Conservation (phyloP, 2,329 filamentous ascomycete species). For the Emydomyces testavorans region DNA sequence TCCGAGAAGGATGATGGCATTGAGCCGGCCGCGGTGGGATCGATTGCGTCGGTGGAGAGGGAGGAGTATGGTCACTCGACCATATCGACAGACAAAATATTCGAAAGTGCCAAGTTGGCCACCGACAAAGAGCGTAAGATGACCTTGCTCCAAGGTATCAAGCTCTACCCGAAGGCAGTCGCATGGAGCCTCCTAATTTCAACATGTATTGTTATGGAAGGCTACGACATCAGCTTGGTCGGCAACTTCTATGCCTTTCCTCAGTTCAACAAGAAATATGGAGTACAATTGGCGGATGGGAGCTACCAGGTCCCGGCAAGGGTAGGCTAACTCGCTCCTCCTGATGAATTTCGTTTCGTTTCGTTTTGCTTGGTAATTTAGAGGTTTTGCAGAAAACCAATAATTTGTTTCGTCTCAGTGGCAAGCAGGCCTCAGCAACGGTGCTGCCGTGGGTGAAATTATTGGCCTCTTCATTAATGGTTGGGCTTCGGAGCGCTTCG, state of each 20-base stretch:
- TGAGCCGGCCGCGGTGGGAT: background rate
- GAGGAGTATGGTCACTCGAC: background rate
- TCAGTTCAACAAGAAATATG: constrained; percentile 35
- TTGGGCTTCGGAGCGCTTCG: constrained; percentile 41
- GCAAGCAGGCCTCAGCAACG: constrained; percentile 38
- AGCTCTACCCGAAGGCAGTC: constrained; percentile 76
- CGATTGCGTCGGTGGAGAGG: constrained; percentile 1
- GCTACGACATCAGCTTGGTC: constrained; percentile 70
- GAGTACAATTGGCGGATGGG: constrained; percentile 24
- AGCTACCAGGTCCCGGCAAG: constrained; percentile 31
- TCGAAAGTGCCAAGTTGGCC: constrained; percentile 32
- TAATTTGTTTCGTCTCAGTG: constrained; percentile 24
- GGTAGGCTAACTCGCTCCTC: constrained; percentile 22
- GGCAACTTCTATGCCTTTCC: constrained; percentile 59
- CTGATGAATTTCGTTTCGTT: background rate
- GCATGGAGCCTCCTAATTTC: constrained; percentile 74
- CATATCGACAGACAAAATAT: constrained; percentile 1
- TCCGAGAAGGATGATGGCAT: constrained; percentile 1
- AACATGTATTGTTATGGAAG: constrained; percentile 87
- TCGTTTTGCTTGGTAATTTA: constrained; percentile 6
- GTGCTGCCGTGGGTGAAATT: constrained; percentile 36
- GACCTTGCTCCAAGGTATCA: constrained; percentile 64
- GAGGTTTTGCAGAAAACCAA: constrained; percentile 9
- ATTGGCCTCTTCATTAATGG: constrained; percentile 44
- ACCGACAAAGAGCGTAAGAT: constrained; percentile 48